Percentiles rank a stretch among this genome's conserved stretches.
Conservation (phyloP, 106 monocot species). For the Dioscorea alata region DNA sequence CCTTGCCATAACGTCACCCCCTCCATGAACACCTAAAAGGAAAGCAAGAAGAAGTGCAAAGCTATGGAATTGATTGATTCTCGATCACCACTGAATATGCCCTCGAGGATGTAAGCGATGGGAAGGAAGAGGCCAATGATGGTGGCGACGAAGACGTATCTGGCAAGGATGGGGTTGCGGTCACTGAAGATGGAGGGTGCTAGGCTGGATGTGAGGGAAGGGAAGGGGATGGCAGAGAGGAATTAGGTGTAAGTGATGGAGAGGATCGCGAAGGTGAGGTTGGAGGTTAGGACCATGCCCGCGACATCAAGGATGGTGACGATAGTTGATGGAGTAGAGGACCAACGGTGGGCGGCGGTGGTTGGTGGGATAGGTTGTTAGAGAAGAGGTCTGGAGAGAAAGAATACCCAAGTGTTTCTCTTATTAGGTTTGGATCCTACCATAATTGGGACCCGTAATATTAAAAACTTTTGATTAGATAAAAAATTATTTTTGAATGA, state of each 20-base stretch:
- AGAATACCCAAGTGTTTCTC: too few relatives aligned
- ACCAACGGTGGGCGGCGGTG: slow-evolving; percentile 56
- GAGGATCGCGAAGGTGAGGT: slow-evolving; percentile 47
- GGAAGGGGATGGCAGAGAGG: slow-evolving; percentile 47
- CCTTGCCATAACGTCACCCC: slow-evolving; percentile 18
- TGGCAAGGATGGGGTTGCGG: slow-evolving; percentile 15
- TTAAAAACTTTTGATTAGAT: too few relatives aligned
- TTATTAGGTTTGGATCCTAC: too few relatives aligned
- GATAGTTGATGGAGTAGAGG: slow-evolving; percentile 43
- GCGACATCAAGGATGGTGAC: slow-evolving; percentile 33
- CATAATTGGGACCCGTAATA: too few relatives aligned
- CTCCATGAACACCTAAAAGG: slow-evolving; percentile 42
- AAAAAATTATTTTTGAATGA: too few relatives aligned
- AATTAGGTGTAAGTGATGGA: slow-evolving; percentile 44
- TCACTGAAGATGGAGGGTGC: slow-evolving; percentile 22
- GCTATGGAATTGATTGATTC: slow-evolving; percentile 27
- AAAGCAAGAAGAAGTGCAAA: slow-evolving; percentile 56
- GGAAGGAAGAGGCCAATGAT: slow-evolving; percentile 56
- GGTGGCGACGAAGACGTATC: slow-evolving; percentile 34
- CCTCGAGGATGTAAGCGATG: slow-evolving; percentile 42
- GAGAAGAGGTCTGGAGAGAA: too few relatives aligned
- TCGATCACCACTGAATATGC: slow-evolving; percentile 37
- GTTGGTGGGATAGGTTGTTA: too few relatives aligned
- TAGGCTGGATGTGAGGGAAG: neutral
- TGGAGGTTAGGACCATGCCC: slow-evolving; percentile 41